Base-by-base conservation (phyloP, 139 green algal genomes). In the Micractinium conductrix region DNA sequence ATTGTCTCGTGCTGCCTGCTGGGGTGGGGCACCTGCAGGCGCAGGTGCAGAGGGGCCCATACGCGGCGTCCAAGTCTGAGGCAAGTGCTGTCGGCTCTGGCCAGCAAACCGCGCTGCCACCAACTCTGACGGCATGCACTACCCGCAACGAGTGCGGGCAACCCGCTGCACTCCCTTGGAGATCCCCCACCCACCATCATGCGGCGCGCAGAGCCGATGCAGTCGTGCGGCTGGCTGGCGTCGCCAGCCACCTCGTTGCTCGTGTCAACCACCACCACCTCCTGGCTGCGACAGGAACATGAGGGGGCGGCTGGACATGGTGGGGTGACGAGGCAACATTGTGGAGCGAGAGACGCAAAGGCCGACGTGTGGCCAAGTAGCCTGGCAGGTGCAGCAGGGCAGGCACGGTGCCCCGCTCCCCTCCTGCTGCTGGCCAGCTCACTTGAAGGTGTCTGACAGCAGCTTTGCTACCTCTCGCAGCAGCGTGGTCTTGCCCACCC, bases 241-340 rank as follows among this genome's bases (percentile, higher is more conserved):
- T 98, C 95, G 16, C 95, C 96, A 1, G 90, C 96, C 65, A 99
- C 98, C 91, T 99, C 96, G 63, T 99, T 99, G 63, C 81, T 93
- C 0, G 96, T 99, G 90, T 99, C 96, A 38, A 99, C 94, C 14
- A 98, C 88, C 16, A 98, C 89, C 24, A 98, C 95, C 8, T 94
- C 62, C 58, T 75, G 84, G 14, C 72, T 75, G 69, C 22, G 26
- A 4, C 7, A 2, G 38, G 40, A 1, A 37, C 5, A 26, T 22
- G 24, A 37, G 40, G 43, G 69, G 68, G n/a, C n/a, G n/a, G n/a
- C n/a, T n/a, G n/a, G n/a, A n/a, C 21, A n/a, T 19, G 0, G 38
- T 6, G 19, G 21, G 40, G 40, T 38, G 7, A 42, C n/a, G 2
- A 16, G 26, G 9, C 53, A 14, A 16, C 19, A 40, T 44, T 14